phyloP scores from a whole-genome alignment of 202 grass and related monocot species.

The Musa balbisiana region DNA sequence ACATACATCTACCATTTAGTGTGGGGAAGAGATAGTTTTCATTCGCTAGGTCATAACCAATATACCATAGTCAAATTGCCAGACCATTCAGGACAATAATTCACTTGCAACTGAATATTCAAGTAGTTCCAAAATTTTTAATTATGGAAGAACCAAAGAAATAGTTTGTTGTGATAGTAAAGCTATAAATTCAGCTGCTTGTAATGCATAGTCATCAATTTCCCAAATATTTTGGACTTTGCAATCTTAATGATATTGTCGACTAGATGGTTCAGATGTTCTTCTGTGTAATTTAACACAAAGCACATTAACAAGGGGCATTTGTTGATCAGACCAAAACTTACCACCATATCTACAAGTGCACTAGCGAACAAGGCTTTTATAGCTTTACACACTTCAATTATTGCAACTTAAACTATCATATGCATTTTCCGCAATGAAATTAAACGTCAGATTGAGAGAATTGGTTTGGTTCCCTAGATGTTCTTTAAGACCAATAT shows the following conservation, averaged over 20 bases:
- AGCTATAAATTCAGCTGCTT: background rate
- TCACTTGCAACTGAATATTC: background rate
- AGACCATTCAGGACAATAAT: background rate
- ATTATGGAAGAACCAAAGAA: background rate
- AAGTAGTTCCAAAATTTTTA: background rate
- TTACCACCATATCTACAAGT: background rate
- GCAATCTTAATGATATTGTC: background rate
- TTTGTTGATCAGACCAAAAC: background rate
- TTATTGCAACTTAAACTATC: background rate
- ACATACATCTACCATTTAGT: background rate
- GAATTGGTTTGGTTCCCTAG: background rate
- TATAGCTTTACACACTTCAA: background rate
- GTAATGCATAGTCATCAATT: background rate
- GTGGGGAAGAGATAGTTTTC: background rate
- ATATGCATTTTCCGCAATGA: background rate
- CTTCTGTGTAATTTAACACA: background rate
- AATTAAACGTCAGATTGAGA: background rate
- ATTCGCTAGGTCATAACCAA: background rate
- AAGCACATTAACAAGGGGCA: background rate
- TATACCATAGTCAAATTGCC: background rate
- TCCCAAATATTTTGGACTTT: background rate
- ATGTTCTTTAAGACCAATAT: background rate
- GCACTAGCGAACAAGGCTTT: background rate
- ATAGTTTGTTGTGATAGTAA: too few relatives aligned
- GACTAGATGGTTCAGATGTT: background rate